Conservation (phyloP, 371 early-diverging fungal genomes). For the Blakeslea trispora region DNA sequence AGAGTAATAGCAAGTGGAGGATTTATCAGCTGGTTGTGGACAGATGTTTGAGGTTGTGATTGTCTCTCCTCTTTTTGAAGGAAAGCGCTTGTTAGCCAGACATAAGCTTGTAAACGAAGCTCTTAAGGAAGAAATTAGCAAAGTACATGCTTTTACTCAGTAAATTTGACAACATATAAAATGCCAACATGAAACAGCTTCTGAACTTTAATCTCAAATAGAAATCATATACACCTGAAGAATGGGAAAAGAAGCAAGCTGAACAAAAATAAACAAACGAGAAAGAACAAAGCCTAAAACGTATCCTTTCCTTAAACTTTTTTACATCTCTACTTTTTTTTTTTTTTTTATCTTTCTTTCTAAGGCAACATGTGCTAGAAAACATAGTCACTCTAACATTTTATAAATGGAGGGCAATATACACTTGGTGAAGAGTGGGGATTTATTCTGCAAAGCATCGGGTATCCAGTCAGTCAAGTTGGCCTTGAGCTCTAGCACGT, state of each 20-base stretch:
- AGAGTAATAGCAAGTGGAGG: constrained; percentile 52
- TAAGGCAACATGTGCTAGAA: no score
- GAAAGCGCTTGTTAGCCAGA: constrained; percentile 68
- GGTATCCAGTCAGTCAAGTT: neutral
- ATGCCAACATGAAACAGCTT: neutral
- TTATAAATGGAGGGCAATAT: no score
- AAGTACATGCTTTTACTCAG: constrained; percentile 86
- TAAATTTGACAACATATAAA: constrained; percentile 26
- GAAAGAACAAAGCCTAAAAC: no score
- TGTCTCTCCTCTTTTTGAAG: constrained; percentile 72
- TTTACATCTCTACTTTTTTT: no score
- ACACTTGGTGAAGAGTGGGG: no score
- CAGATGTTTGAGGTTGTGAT: constrained; percentile 79
- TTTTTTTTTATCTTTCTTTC: no score
- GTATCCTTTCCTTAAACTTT: no score
- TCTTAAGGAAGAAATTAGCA: constrained; percentile 73
- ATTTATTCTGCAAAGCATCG: neutral
- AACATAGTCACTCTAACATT: no score
- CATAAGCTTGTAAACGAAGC: constrained; percentile 82
- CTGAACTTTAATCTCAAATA: constrained; percentile 24
- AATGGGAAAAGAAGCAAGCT: constrained; percentile 56
- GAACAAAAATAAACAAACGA: constrained; percentile 9
- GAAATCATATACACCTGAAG: constrained; percentile 77
- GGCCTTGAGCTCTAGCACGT: neutral
- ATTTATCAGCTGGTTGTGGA: constrained; percentile 76